Evolutionary conservation across 2,329 filamentous ascomycete species (phyloP), one percentile per base, ranked within the genome.

Genomic region (Fusarium buharicum): DNA sequence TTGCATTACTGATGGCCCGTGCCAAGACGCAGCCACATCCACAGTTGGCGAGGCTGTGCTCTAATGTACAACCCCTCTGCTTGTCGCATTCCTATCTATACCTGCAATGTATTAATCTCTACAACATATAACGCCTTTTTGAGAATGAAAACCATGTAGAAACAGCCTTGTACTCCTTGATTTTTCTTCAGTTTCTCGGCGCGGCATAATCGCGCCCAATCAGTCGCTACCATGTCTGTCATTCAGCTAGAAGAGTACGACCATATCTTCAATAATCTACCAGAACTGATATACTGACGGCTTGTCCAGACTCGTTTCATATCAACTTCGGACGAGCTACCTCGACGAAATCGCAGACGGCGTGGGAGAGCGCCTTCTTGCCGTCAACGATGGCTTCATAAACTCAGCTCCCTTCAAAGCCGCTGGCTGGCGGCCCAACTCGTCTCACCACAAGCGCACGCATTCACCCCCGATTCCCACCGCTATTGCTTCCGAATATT

Each of bases 381-480:
- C 88, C 34, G 84, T 96, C 59, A 91, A 94, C 75, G 88, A 92
- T 71, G 83, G 84, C 63, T 90, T 93, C 71, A 81, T 95, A 62
- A 93, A 92, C 73, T 90, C 91, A 24, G 86, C 89, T 3, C 88
- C 90, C 27, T 95, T 94, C 80, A 92, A 92, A 76, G 87, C 90
- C 45, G 90, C 91, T 59, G 92, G 91, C 64, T 95, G 91, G 91
- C 85, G 86, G 38, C 81, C 88, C 44, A 91, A 90, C 70, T 85
- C 88, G 10, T 84, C 88, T 16, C 88, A 92, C 64, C 87, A 90
- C 74, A 93, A 93, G 76, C 87, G 91, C 68, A 93, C 90, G 41
- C 90, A 96, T 75, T 95, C 91, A 3, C 92, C 91, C 17, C 91
- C 91, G 1, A 96, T 96, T 53, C 91, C 91, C 10, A 93, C 91